Base-by-base conservation (phyloP, 805 yeast species). In the Saccharomycopsis sp. region DNA sequence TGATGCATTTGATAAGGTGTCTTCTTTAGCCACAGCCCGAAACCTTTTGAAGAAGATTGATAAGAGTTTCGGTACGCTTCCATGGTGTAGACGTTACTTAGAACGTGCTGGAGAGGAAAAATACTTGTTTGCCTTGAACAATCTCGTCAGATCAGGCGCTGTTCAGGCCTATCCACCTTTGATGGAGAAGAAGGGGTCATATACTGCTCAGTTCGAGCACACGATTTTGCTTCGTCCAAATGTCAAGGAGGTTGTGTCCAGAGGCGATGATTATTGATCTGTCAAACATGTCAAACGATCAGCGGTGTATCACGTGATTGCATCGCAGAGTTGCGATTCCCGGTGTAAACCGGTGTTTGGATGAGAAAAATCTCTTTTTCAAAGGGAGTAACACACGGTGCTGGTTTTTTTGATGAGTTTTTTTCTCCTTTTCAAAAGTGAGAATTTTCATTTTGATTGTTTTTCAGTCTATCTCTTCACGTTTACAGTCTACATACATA, bases 191-290 rank as follows among this genome's bases (percentile, higher is more conserved):
- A 80, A 77, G 61, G 98, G 98, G 12, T 79, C 87, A 53, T 92
- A 88, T 78, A 94, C 98, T 44, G 99, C 99, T 0, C 99, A 94
- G 73, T 93, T 73, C 68, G 99, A 94, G 72, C 99, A 94, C 74
- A 94, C 99, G 1, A 81, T 93, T 53, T 77, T 94, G 64, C 76
- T 94, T 67, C 94, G 92, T 68, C 96, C 97, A 29, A 89, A 89
- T 59, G 83, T 82, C 72, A 94, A 93, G 76, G 99, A 94, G 73
- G 93, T 94, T 52, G 91, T 94, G 20, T 89, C 97, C 14, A 82
- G 93, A 65, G 99, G 99, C 55, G 97, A 90, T 52, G 99, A 94
- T 72, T 94, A 85, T 70, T 93, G 73, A 67, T 52, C 41, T 35
- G 14, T 35, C 41, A 35, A n/a, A n/a, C n/a, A n/a, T n/a, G n/a